A percentile compares a stretch with the other conserved stretches of the same genome.
phyloP scores from a whole-genome alignment of 208 protist species.

The Trypanosoma avium region DNA sequence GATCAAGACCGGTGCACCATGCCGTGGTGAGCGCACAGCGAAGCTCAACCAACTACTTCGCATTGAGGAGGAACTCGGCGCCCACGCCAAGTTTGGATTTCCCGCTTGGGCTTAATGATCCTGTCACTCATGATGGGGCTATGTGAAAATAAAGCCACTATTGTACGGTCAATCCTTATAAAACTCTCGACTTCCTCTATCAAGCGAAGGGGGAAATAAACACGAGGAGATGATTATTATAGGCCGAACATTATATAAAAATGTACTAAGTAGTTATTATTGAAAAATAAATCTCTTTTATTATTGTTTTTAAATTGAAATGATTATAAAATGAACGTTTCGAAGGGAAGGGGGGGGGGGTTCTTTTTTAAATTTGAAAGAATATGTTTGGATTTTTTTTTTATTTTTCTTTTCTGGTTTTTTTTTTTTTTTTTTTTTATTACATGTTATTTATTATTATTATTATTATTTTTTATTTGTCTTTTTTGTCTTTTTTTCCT shows the following conservation, averaged over 20 bases:
- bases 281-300: too few relatives aligned
- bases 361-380: background rate
- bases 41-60: conserved; percentile 99
- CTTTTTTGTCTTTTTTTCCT: background rate
- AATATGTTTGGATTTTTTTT: conserved; percentile 6
- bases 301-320: too few relatives aligned
- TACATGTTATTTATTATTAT: background rate
- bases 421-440: conserved; percentile 6
- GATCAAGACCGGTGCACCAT: conserved; percentile 99
- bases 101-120: conserved; percentile 55
- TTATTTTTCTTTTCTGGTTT: background rate
- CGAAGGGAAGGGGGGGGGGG: too few relatives aligned
- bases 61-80: conserved; percentile 96
- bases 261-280: too few relatives aligned
- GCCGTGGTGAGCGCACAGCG: conserved; percentile 95
- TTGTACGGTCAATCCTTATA: too few relatives aligned
- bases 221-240: too few relatives aligned
- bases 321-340: too few relatives aligned
- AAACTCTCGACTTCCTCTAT: too few relatives aligned
- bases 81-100: conserved; percentile 71
- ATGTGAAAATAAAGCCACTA: background rate
- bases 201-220: too few relatives aligned
- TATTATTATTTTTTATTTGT: background rate
- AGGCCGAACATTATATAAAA: too few relatives aligned
- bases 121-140: background rate